Evolutionary conservation across 192 early-diverging fungal genomes (phyloP), one percentile per base, ranked within the genome.

Genomic region (Jimgerdemannia flammicorona): DNA sequence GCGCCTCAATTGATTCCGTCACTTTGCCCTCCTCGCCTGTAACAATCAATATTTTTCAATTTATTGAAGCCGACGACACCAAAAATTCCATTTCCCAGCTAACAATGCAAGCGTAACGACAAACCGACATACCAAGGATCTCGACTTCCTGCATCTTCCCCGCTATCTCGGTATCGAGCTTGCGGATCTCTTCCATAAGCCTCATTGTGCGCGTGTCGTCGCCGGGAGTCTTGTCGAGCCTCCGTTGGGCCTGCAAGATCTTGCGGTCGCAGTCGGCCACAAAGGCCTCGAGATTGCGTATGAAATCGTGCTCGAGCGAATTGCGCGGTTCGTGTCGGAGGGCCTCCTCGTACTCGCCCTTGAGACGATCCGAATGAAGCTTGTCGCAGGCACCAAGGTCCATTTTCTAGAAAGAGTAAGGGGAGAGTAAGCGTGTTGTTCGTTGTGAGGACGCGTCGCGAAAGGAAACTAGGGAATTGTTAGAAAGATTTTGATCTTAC

Each of bases 251-350:
- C 44, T 69, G 44, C 4, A 75, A 65, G 3, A 87, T 80, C 69
- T 87, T 87, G 59, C 85, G 77, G 72, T 87, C 86, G 66, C 86
- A 87, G 68, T 87, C 86, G 8, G 44, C 69, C 11, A 87, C 80
- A 73, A 87, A 87, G 19, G 77, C 77, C 8, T 40, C 67, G 7
- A 87, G 74, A 67, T 71, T 87, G 18, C 80, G 80, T 72, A 75
- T 75, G 79, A 80, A 86, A 49, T 87, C 86, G 2, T 6, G 6
- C 67, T 68, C 67, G 29, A 68, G 67, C 29, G 29, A 40, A 9
- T 6, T 18, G 9, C 9, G 40, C n/a, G 75, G 69, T 14, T 87
- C 84, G 66, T 71, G 84, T 40, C 66, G 19, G 40, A 64, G 42
- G 3, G 82, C 82, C 18, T 71, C 71, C 69, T 87, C 84, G 75